Base-by-base conservation (phyloP, 2,329 filamentous ascomycete species). In the Scedosporium aurantiacum region DNA sequence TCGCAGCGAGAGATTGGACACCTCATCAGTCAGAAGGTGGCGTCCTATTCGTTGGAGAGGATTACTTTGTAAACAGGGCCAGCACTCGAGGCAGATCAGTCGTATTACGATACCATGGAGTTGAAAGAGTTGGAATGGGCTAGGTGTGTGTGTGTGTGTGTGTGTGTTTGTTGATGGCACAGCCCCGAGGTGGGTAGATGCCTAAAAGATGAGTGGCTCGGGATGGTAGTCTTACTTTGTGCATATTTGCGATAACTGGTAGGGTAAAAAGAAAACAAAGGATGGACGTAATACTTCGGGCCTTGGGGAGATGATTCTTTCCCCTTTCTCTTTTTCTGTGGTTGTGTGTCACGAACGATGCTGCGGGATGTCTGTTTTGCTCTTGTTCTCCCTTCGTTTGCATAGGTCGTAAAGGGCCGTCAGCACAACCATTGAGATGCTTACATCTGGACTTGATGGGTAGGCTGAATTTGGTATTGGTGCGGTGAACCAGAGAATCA, bases 41-140 rank as follows among this genome's bases (percentile, higher is more conserved):
- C 88, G 61, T 84, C 87, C 66, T 96, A 97, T 75, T 90, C 89
- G 56, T 81, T 93, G 66, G 91, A 96, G 76, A 84, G 85, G 73
- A 85, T 96, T 67, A 73, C 81, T 60, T 77, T 91, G 68, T 90
- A 57, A 47, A 32, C 32, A 37, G 10, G 10, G 32, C 32, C 32
- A 10, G 32, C 7, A 10, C 32, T 12, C 14, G 32, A 37, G 32
- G 32, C 10, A 4, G 32, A 37, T 37, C 10, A 37, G 32, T 37
- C 14, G 32, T 21, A 21, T 47, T 23, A 47, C 43, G 43, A 47
- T 37, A 37, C 32, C 50, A n/a, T 14, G 5, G n/a, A 47, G 16
- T 47, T 47, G 43, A 16, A 21, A 37, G 14, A 37, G 32, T 10
- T n/a, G n/a, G n/a, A n/a, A n/a, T n/a, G n/a, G n/a, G n/a, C n/a